A percentile compares a stretch with the other conserved stretches of the same genome.
phyloP scores from a whole-genome alignment of 441 rosid genomes.

The Syzygium syzygioides region DNA sequence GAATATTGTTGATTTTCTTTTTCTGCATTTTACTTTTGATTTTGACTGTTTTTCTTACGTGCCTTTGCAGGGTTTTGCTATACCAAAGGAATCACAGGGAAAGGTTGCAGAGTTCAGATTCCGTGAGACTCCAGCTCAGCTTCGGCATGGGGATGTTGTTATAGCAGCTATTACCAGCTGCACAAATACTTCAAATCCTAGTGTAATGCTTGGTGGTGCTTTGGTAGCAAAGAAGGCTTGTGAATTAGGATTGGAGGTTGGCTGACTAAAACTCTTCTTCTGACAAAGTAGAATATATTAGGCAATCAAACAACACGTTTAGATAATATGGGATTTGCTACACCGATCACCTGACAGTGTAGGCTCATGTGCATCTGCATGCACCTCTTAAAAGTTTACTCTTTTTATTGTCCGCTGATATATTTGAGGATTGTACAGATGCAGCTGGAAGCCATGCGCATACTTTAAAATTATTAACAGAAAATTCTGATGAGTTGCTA shows the following conservation, averaged over 20 bases:
- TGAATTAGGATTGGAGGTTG: conserved; percentile 72
- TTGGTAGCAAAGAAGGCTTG: conserved; percentile 92
- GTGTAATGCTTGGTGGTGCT: conserved; percentile 97
- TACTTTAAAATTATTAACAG: not conserved
- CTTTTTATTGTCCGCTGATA: not conserved
- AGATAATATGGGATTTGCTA: not conserved
- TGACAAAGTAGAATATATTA: not conserved
- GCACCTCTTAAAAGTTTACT: not conserved
- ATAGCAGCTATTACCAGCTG: conserved; percentile 98
- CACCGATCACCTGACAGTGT: not conserved
- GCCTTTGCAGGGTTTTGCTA: conserved; percentile 67
- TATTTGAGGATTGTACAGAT: not conserved
- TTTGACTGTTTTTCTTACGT: not conserved
- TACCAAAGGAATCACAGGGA: conserved; percentile 74
- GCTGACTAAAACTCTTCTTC: not conserved
- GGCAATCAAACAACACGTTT: not conserved
- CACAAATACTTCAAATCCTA: conserved; percentile 96
- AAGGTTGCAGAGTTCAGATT: conserved; percentile 70
- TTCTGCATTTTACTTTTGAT: not conserved
- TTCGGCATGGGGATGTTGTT: conserved; percentile 89
- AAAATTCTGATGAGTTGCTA: not conserved
- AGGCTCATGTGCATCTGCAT: not conserved
- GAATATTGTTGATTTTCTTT: not conserved
- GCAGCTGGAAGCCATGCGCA: not conserved
- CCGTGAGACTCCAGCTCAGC: conserved; percentile 61